phyloP scores from a whole-genome alignment of 495 filamentous ascomycete species.

The Daldinia bambusicola region DNA sequence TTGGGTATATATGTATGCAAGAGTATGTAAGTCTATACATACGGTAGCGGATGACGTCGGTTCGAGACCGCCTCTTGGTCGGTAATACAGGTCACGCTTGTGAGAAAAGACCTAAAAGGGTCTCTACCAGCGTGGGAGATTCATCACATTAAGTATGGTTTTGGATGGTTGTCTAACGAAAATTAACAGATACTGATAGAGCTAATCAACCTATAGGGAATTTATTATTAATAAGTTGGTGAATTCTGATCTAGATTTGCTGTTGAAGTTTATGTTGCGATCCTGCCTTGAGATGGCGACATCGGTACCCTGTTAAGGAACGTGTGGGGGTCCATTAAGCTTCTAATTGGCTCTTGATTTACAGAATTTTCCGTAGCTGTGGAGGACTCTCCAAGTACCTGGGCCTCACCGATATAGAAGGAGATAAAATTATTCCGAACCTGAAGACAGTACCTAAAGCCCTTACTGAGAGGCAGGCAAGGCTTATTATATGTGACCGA shows the following conservation, averaged over 20 bases:
- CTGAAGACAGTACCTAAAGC: too few relatives aligned
- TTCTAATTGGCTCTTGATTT: slow-evolving; percentile 38
- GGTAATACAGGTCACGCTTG: slow-evolving; percentile 5
- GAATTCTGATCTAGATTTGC: slow-evolving; percentile 27
- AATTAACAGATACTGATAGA: not conserved
- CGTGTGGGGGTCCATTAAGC: slow-evolving; percentile 41
- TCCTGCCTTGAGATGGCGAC: slow-evolving; percentile 37
- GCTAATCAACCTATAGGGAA: slow-evolving; percentile 16
- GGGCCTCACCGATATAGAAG: slow-evolving; percentile 6
- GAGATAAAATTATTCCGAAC: slow-evolving; percentile 4
- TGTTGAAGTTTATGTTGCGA: slow-evolving; percentile 31
- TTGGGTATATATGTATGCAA: slow-evolving; percentile 18
- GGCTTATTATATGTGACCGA: not conserved
- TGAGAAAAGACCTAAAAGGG: slow-evolving; percentile 2
- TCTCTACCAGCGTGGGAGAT: slow-evolving; percentile 2
- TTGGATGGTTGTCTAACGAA: slow-evolving; percentile 4
- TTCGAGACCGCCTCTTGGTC: slow-evolving; percentile 21
- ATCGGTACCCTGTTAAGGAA: slow-evolving; percentile 19
- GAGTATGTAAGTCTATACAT: not conserved
- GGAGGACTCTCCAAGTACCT: not conserved
- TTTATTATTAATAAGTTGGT: slow-evolving; percentile 33
- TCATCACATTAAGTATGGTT: slow-evolving; percentile 2
- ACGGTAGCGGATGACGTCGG: slow-evolving; percentile 4
- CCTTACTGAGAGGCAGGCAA: too few relatives aligned
- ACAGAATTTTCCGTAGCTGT: slow-evolving; percentile 17